phyloP scores from a whole-genome alignment of 495 filamentous ascomycete species.

The Penicillium flavigenum region DNA sequence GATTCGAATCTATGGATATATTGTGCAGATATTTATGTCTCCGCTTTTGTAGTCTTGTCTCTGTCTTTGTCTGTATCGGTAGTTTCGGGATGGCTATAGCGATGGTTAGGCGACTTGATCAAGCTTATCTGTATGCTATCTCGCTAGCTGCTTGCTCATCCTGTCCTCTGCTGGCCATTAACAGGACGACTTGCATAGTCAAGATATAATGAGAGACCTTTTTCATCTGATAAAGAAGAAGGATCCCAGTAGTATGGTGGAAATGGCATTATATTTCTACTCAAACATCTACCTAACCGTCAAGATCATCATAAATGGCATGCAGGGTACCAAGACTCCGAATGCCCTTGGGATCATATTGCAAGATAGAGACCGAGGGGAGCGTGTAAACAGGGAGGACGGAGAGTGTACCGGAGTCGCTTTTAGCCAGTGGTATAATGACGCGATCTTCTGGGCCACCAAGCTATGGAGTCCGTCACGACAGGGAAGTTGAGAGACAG shows the following conservation, averaged over 20 bases:
- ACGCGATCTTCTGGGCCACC: not conserved
- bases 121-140: not conserved
- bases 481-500: not conserved
- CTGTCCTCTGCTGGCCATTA: too few species aligned
- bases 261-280: too few species aligned
- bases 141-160: too few species aligned
- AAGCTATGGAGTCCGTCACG: not conserved
- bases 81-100: not conserved
- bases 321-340: not conserved
- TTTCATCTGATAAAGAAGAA: too few species aligned
- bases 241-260: not conserved
- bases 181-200: too few species aligned
- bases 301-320: not conserved
- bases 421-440: too few species aligned
- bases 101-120: not conserved
- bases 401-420: not conserved
- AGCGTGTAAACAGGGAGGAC: not conserved
- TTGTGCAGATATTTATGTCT: slow-evolving; percentile 11
- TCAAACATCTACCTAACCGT: not conserved
- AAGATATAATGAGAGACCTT: too few species aligned
- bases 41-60: slow-evolving; percentile 7
- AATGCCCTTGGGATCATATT: not conserved
- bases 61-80: not conserved
- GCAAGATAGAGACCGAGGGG: not conserved
- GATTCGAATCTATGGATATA: slow-evolving; percentile 15